Conservation (phyloP, 2,329 filamentous ascomycete genomes). For the Thielaviopsis punctulata region DNA sequence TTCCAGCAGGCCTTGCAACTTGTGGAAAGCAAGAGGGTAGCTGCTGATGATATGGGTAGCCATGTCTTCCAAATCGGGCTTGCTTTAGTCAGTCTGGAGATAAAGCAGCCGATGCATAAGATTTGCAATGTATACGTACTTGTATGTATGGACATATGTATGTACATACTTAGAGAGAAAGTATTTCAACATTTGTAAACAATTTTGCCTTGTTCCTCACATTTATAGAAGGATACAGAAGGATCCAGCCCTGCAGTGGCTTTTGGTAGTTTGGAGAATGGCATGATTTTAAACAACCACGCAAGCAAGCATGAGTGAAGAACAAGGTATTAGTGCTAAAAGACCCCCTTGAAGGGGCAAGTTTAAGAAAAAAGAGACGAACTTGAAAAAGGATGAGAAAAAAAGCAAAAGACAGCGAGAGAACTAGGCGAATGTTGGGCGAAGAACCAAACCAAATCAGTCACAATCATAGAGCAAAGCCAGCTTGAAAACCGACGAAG, state of each 20-base stretch:
- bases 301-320: neutral
- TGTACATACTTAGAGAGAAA: too few relatives aligned
- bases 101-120: too few relatives aligned
- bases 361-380: too few relatives aligned
- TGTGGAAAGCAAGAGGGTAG: neutral
- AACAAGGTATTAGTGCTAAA: neutral
- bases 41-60: neutral
- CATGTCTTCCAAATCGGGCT: neutral
- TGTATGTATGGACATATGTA: too few relatives aligned
- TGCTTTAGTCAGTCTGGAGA: neutral
- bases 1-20: too few relatives aligned
- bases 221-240: neutral
- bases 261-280: neutral
- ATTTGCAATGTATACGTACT: too few relatives aligned
- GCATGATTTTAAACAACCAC: neutral
- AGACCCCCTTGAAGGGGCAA: too few relatives aligned
- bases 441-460: too few relatives aligned
- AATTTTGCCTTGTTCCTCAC: neutral
- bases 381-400: neutral
- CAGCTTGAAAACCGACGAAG: too few relatives aligned
- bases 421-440: neutral
- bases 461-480: too few relatives aligned
- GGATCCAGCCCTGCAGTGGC: neutral
- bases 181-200: too few relatives aligned
- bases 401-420: neutral